Base-by-base conservation (phyloP, 768 basidiomycete species). In the Filobasidium wieringae region DNA sequence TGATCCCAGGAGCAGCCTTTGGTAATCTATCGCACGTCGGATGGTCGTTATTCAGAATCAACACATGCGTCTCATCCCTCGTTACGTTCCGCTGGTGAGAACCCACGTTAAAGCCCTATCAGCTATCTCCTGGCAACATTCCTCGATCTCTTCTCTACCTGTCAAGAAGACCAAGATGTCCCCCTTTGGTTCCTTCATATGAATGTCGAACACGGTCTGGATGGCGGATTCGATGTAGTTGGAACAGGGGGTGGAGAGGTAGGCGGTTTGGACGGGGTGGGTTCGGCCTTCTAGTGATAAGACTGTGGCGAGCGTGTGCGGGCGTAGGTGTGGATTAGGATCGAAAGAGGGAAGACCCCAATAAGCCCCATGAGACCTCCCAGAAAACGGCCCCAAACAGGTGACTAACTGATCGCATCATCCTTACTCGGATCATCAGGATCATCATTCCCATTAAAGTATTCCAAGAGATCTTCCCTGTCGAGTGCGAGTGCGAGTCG, bases 101-200 rank as follows among this genome's bases (percentile, higher is more conserved):
- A 71, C 78, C 52, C 65, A 86, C 90, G 80, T 81, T 52, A 85
- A 83, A 26, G 88, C 67, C 58, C 88, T 78, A 65, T 95, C 90
- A 0, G 85, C 76, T 11, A 96, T 75, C 57, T 82, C 82, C 60
- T 92, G 85, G 19, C 92, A 71, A 60, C 87, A 91, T 40, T 82
- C 79, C 37, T 97, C 91, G 49, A 99, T 99, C 68, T 99, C 95
- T 71, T 99, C 95, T 32, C 93, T 78, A 7, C 95, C 95, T 0
- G 95, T 93, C 55, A 99, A 71, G 69, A 99, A 99, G 0, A 97
- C 82, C 24, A 99, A 79, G 43, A 99, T 82, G 75, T 99, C 95
- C 0, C 95, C 95, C 7, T 80, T 72, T 7, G 80, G 82, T 77
- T 86, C 84, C 80, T 87, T 84, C 26, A 93, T 83, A 66, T 86